phyloP scores from a whole-genome alignment of 306 rosid genomes.

The Lotus japonicus region DNA sequence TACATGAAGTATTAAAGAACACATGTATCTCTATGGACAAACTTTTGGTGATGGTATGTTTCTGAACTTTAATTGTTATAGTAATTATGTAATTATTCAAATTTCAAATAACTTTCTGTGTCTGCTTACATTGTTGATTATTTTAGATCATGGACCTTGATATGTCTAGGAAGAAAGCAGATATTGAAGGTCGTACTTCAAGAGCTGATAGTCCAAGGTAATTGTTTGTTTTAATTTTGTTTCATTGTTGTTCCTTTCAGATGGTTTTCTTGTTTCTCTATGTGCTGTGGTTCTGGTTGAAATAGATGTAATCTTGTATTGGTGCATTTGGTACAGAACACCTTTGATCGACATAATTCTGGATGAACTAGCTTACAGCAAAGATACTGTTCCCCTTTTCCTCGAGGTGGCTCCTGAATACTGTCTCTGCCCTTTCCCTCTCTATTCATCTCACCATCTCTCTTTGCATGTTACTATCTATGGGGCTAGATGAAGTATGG shows the following conservation, averaged over 20 bases:
- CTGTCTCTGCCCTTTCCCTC: not conserved
- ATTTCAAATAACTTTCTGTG: conserved; percentile 5
- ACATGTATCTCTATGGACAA: conserved; percentile 49
- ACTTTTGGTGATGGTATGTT: conserved; percentile 56
- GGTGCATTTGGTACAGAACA: conserved; percentile 51
- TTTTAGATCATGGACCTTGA: conserved; percentile 78
- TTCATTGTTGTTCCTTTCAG: not conserved
- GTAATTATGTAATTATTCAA: not conserved
- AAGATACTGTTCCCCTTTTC: conserved; percentile 45
- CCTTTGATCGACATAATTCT: conserved; percentile 68
- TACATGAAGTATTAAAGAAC: conserved; percentile 53
- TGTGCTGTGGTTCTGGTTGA: not conserved
- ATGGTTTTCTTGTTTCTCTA: not conserved
- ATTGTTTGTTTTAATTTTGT: conserved; percentile 8
- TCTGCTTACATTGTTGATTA: conserved; percentile 28
- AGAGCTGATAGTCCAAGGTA: conserved; percentile 84
- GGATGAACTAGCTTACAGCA: conserved; percentile 71
- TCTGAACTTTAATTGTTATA: not conserved
- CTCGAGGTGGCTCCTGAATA: conserved; percentile 55
- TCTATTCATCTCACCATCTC: not conserved
- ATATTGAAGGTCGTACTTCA: conserved; percentile 49
- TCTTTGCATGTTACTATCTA: not conserved
- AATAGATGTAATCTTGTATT: conserved; percentile 1
- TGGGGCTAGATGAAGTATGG: not conserved
- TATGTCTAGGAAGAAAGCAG: conserved; percentile 62